These are phyloP conservation scores for Calonectria henricotiae DNA, from an alignment of 2,329 filamentous ascomycete species.

Conservation along the genomic window DNA sequence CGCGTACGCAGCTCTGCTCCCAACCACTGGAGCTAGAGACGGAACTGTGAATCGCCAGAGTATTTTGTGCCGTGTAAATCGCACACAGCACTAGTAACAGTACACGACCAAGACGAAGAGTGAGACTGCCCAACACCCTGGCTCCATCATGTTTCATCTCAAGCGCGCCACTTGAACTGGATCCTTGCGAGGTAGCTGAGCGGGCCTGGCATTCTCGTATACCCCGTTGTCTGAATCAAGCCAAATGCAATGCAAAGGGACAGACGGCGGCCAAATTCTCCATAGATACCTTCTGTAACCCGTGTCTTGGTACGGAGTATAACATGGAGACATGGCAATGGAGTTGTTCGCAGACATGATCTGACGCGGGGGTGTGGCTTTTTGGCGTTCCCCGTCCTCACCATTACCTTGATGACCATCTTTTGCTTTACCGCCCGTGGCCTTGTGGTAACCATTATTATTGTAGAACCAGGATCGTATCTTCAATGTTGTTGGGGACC, in stretches of 20 bases:
- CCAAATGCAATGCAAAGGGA: slow-evolving; percentile 31
- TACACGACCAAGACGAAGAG: slow-evolving; percentile 9
- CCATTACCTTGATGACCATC: background rate
- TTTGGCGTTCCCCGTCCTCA: background rate
- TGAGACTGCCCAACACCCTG: slow-evolving; percentile 38
- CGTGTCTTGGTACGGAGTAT: slow-evolving; percentile 16
- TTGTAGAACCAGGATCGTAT: slow-evolving; percentile 2
- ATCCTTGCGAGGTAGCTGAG: slow-evolving; percentile 37
- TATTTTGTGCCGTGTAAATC: background rate
- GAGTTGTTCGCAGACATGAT: slow-evolving; percentile 25
- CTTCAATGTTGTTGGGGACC: slow-evolving; percentile 15
- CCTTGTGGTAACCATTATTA: background rate
- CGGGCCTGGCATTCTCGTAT: slow-evolving; percentile 38
- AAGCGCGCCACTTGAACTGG: slow-evolving; percentile 34
- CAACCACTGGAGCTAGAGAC: slow-evolving; percentile 1
- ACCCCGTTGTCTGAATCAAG: slow-evolving; percentile 48
- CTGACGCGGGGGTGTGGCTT: slow-evolving; percentile 11
- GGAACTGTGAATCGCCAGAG: slow-evolving; percentile 20
- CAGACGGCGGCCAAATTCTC: slow-evolving; percentile 26
- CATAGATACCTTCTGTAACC: slow-evolving; percentile 10
- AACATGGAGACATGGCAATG: slow-evolving; percentile 43
- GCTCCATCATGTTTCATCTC: slow-evolving; percentile 48
- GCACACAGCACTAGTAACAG: slow-evolving; percentile 14
- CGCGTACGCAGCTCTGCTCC: slow-evolving; percentile 28
- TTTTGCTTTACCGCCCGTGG: background rate